Evolutionary conservation across 768 basidiomycete genomes (phyloP).

Genomic region (Collybia sordida): DNA sequence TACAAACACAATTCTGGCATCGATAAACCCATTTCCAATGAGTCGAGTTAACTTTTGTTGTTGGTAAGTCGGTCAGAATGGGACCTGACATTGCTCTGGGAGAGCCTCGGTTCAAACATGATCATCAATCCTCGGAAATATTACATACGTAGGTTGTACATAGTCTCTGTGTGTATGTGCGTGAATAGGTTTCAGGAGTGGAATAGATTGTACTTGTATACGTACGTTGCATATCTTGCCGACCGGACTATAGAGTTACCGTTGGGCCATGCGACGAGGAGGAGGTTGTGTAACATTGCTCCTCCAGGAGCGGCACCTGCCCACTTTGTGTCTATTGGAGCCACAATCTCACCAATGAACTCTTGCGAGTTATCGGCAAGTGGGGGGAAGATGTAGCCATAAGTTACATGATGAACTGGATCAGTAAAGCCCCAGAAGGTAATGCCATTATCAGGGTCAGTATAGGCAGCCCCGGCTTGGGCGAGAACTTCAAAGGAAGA

Average conservation of each 20-base stretch:
- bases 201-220: conserved; percentile 34
- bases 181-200: background rate
- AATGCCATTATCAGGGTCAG: conserved; percentile 56
- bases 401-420: conserved; percentile 38
- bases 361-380: conserved; percentile 42
- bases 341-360: conserved; percentile 63
- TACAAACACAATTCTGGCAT: conserved; percentile 66
- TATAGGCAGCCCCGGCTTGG: conserved; percentile 42
- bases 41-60: conserved; percentile 52
- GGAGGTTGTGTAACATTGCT: conserved; percentile 53
- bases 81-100: conserved; percentile 48
- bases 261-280: conserved; percentile 64
- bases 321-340: conserved; percentile 56
- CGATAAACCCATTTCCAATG: conserved; percentile 71
- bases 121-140: background rate
- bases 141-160: conserved; percentile 45
- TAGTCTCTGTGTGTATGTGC: conserved; percentile 38
- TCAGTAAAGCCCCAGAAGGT: conserved; percentile 48
- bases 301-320: conserved; percentile 53
- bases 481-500: conserved; percentile 33
- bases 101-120: background rate
- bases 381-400: conserved; percentile 56
- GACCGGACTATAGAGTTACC: conserved; percentile 51
- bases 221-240: conserved; percentile 54
- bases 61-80: conserved; percentile 49